Base-by-base conservation (phyloP, 768 basidiomycete genomes). In the Boletus edulis region DNA sequence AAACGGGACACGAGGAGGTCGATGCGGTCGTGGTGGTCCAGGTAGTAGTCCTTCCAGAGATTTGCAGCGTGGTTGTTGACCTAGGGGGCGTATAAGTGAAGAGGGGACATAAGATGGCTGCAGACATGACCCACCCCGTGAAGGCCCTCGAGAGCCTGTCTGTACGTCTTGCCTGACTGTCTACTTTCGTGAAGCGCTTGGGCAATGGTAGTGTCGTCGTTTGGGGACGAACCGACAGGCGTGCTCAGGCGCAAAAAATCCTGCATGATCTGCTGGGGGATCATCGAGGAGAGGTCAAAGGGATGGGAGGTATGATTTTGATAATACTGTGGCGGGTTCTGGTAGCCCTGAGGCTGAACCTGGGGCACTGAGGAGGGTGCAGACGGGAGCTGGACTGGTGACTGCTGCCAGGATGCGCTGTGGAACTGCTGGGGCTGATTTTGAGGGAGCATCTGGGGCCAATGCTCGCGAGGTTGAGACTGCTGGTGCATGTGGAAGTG, bases 31-130 rank as follows among this genome's bases (percentile, higher is more conserved):
- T 81, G 83, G 62, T 89, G 78, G 53, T 89, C 86, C 15, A 91
- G 76, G 60, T 86, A 91, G 64, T 89, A 89, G 61, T 91, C 89
- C 64, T 89, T 90, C 88, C 88, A 91, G 22, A 86, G 70, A 65
- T 77, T 83, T 37, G 86, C 79, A 12, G 73, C 67, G 38, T 80
- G 78, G 27, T 75, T 73, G 41, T 80, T 77, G 45, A 75, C 68
- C 78, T 78, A 34, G 51, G 46, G 27, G 32, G 32, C 24, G 46
- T 29, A 24, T 61, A 5, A 59, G 55, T 2, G 45, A 40, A 55
- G 34, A 57, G 14, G 27, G 22, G 31, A 52, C 32, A 35, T 20
- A 41, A 43, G 22, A 27, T 22, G n/a, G 20, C 41, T 8, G 27
- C n/a, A 54, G 50, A 41, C 18, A 3, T 12, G 51, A 72, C 82